Percentiles rank a stretch among this genome's conserved stretches.
phyloP scores from a whole-genome alignment of 164 flowering plant species.

The Magnolia officinalis region DNA sequence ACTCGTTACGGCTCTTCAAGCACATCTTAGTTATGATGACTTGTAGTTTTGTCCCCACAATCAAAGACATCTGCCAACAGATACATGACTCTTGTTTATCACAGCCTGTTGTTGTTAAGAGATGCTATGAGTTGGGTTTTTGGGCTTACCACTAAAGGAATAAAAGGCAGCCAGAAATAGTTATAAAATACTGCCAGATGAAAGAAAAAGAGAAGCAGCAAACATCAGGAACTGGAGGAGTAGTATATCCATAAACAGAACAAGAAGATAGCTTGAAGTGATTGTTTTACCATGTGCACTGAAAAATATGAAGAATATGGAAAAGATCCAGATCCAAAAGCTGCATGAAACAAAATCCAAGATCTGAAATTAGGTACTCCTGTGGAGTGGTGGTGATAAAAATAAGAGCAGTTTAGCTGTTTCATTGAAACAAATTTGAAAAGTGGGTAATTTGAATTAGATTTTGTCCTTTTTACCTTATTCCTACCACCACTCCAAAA shows the following conservation, averaged over 20 bases:
- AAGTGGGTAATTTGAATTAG: not conserved
- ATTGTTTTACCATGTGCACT: slow-evolving; percentile 46
- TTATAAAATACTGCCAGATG: slow-evolving; percentile 43
- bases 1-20: slow-evolving; percentile 32
- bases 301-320: slow-evolving; percentile 57
- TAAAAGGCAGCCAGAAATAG: slow-evolving; percentile 60
- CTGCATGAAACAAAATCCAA: slow-evolving; percentile 33
- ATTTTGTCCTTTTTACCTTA: slow-evolving; percentile 35
- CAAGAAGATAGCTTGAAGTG: not conserved
- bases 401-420: not conserved
- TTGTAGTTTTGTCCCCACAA: slow-evolving; percentile 60
- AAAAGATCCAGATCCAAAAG: slow-evolving; percentile 57
- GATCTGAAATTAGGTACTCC: not conserved
- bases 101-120: not conserved
- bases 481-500: slow-evolving; percentile 60
- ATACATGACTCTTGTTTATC: not conserved
- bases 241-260: not conserved
- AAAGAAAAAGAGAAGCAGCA: not conserved
- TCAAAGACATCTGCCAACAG: slow-evolving; percentile 38
- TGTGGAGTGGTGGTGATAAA: not conserved
- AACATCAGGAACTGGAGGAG: not conserved
- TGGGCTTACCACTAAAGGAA: slow-evolving; percentile 50
- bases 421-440: too few relatives aligned
- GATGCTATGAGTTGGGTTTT: not conserved
- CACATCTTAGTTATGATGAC: slow-evolving; percentile 64